phyloP scores from a whole-genome alignment of 192 early-diverging fungal species.

The Chytriomyces sp. region DNA sequence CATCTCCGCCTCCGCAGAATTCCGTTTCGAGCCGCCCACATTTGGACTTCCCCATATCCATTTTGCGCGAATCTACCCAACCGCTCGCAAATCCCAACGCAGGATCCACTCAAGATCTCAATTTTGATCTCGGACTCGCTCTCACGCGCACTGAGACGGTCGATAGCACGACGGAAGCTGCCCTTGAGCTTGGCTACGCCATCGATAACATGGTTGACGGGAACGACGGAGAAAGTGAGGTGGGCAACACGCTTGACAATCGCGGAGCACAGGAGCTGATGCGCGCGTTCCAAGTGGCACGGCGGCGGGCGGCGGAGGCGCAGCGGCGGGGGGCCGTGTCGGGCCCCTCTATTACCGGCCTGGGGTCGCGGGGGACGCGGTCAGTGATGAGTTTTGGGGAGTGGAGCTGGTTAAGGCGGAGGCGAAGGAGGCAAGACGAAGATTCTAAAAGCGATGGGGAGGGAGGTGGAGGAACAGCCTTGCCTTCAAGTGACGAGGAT shows the following conservation, averaged over 20 bases:
- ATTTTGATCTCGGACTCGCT: conserved; percentile 20
- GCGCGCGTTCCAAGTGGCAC: background rate
- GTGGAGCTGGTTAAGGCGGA: too few relatives aligned
- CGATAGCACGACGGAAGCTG: conserved; percentile 26
- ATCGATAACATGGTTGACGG: background rate
- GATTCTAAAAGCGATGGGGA: background rate
- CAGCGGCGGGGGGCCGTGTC: background rate
- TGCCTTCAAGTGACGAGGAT: background rate
- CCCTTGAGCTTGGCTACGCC: conserved; percentile 16
- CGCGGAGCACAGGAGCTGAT: background rate
- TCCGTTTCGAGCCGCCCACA: too few relatives aligned
- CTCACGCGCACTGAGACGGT: conserved; percentile 14
- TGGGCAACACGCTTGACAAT: background rate
- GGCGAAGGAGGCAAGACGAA: too few relatives aligned
- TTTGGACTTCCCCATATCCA: too few relatives aligned
- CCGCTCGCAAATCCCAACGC: background rate
- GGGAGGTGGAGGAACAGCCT: background rate
- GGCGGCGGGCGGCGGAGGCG: background rate
- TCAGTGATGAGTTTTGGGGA: too few relatives aligned
- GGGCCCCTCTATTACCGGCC: background rate
- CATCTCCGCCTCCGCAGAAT: too few relatives aligned
- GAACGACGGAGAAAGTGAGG: background rate
- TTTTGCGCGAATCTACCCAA: too few relatives aligned
- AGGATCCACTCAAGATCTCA: background rate
- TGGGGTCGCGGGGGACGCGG: background rate